Percentiles rank a stretch among this genome's conserved stretches.
Conservation (phyloP, 768 basidiomycete genomes). For the Termitomyces sp. region DNA sequence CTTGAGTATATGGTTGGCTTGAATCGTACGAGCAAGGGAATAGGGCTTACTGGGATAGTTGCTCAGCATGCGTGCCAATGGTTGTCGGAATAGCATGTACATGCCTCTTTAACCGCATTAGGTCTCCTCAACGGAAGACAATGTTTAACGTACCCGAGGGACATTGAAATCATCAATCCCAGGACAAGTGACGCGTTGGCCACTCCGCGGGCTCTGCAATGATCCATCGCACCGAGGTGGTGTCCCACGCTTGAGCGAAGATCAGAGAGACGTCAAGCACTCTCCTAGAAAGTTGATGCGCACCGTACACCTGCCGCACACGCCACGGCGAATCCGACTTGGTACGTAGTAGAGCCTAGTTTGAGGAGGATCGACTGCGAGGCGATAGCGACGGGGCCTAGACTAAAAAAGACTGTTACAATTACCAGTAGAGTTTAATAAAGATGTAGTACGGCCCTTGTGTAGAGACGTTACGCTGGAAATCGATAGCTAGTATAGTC, state of each 20-base stretch:
- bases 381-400: not conserved
- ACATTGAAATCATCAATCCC: not conserved
- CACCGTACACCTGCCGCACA: not conserved
- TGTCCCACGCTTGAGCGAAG: not conserved
- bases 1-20: not conserved
- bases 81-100: not conserved
- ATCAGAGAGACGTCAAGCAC: not conserved
- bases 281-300: not conserved
- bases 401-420: not conserved
- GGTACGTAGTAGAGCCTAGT: not conserved
- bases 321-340: not conserved
- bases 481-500: too few species aligned
- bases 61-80: not conserved
- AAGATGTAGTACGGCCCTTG: not conserved
- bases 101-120: not conserved
- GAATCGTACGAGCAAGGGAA: not conserved
- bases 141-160: not conserved
- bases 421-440: too few species aligned
- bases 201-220: not conserved
- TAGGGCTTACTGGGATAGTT: not conserved
- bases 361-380: not conserved
- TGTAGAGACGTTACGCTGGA: not conserved
- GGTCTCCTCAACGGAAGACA: not conserved
- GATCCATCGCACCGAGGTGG: not conserved
- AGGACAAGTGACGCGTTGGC: not conserved